Evolutionary conservation across 805 yeast genomes (phyloP), one percentile per base, ranked within the genome.

Genomic region (Candida boleticola): DNA sequence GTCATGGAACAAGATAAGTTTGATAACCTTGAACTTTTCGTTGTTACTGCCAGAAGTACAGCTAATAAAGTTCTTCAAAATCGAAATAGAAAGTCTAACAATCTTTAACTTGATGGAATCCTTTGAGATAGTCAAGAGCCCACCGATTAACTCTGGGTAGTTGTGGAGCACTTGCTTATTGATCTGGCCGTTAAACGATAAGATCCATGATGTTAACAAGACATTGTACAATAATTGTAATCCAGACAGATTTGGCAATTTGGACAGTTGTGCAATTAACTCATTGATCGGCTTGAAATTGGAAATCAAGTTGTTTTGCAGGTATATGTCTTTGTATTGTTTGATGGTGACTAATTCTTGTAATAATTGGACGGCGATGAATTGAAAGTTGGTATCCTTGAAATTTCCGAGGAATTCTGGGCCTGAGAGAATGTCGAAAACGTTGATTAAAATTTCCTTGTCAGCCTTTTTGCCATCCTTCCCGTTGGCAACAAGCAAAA

Each of bases 101-200:
- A 93, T 80, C 69, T 93, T 93, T 66, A 90, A 95, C 70, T 93
- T 93, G 51, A 92, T 86, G 1, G 97, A 87, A 44, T 80, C 79
- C 58, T 85, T 86, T 22, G 89, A 79, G 37, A 87, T 72, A 30
- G 64, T 63, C 47, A 77, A 72, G 66, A 75, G 73, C 61, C 57
- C 71, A 37, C 69, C 82, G 42, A 77, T 76, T 57, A 76, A 64
- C 47, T 68, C 77, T n/a, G 71, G 79, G 65, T 68, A 87, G 50
- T 66, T 74, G 54, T 65, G 66, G 45, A 71, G 76, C 52, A 76
- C 70, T 47, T 62, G 74, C 47, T 52, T 51, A 44, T 82, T 74
- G 30, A 80, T 72, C 36, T 58, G 49, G n/a, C 63, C 62, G 60
- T 79, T 83, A 67, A 92, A 93, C 3, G 96, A 80, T 47, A 89